phyloP scores from a whole-genome alignment of 805 yeast genomes.

The Priceomyces melissophilus region DNA sequence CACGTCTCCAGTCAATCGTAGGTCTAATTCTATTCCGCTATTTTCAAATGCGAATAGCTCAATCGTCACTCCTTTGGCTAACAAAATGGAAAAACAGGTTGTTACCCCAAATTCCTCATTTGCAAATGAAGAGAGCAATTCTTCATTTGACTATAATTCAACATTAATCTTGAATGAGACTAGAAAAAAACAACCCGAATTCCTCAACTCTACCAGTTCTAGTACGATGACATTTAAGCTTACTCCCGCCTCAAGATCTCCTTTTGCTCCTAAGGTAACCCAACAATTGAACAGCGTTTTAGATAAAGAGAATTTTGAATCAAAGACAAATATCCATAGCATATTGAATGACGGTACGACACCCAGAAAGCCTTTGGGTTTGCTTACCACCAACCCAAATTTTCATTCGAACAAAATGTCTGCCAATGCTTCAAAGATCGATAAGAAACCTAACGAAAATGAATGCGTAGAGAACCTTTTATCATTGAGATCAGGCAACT shows the following conservation, averaged over 20 bases:
- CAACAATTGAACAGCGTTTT: conserved; percentile 2
- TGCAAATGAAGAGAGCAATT: conserved; percentile 11
- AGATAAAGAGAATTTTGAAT: conserved; percentile 15
- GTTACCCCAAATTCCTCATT: conserved; percentile 9
- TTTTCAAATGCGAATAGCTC: conserved; percentile 1
- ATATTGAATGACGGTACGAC: conserved; percentile 14
- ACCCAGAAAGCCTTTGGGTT: conserved; percentile 26
- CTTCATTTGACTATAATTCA: conserved; percentile 16
- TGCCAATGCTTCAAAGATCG: conserved; percentile 1
- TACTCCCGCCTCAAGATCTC: conserved; percentile 21
- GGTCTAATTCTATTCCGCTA: conserved; percentile 13
- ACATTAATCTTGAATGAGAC: conserved; percentile 20
- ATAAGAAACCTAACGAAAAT: conserved; percentile 9
- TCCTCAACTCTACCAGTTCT: conserved; percentile 24
- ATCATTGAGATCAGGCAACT: conserved; percentile 34
- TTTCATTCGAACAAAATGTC: not conserved
- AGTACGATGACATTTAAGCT: conserved; percentile 36
- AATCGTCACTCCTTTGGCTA: conserved; percentile 5
- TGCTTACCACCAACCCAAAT: conserved; percentile 14
- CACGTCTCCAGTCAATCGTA: conserved; percentile 16
- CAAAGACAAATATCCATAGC: conserved; percentile 14
- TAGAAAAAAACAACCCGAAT: conserved; percentile 33
- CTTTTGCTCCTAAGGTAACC: conserved; percentile 1
- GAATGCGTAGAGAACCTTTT: conserved; percentile 41
- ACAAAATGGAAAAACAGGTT: conserved; percentile 3